Conservation (phyloP, 768 basidiomycete species). For the Arthromyces matolae region DNA sequence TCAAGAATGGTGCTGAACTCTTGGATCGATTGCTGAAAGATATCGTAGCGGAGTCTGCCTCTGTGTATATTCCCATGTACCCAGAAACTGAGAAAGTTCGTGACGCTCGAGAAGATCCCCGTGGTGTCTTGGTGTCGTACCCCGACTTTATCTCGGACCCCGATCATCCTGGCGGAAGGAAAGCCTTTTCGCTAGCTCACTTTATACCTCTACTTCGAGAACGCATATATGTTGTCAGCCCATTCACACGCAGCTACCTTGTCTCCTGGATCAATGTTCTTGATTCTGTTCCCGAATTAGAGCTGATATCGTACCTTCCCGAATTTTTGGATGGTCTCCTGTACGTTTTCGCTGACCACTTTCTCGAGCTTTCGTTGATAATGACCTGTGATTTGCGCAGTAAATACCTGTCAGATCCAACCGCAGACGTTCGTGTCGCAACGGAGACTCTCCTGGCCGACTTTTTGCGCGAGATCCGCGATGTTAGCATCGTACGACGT, state of each 20-base stretch:
- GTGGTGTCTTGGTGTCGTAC: slow-evolving; percentile 63
- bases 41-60: slow-evolving; percentile 94
- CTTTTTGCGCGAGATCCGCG: slow-evolving; percentile 86
- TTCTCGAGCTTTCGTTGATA: slow-evolving; percentile 5
- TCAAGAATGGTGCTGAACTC: slow-evolving; percentile 97
- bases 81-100: slow-evolving; percentile 73
- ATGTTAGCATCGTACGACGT: slow-evolving; percentile 73
- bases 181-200: slow-evolving; percentile 89
- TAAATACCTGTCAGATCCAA: slow-evolving; percentile 94
- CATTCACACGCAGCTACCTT: slow-evolving; percentile 94
- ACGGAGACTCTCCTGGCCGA: slow-evolving; percentile 88
- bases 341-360: slow-evolving; percentile 43
- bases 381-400: slow-evolving; percentile 44
- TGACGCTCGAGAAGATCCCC: slow-evolving; percentile 50
- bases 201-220: slow-evolving; percentile 94
- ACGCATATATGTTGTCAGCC: slow-evolving; percentile 91
- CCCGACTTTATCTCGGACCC: slow-evolving; percentile 48
- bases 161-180: slow-evolving; percentile 43
- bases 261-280: slow-evolving; percentile 95
- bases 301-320: slow-evolving; percentile 91
- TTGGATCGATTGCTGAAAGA: slow-evolving; percentile 97
- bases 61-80: slow-evolving; percentile 88
- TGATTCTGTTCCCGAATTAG: slow-evolving; percentile 94
- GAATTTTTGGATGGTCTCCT: slow-evolving; percentile 92
- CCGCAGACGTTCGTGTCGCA: slow-evolving; percentile 86